These are phyloP conservation scores for Handroanthus guayacan DNA, from an alignment of 257 asterid species.

Conservation along the genomic window DNA sequence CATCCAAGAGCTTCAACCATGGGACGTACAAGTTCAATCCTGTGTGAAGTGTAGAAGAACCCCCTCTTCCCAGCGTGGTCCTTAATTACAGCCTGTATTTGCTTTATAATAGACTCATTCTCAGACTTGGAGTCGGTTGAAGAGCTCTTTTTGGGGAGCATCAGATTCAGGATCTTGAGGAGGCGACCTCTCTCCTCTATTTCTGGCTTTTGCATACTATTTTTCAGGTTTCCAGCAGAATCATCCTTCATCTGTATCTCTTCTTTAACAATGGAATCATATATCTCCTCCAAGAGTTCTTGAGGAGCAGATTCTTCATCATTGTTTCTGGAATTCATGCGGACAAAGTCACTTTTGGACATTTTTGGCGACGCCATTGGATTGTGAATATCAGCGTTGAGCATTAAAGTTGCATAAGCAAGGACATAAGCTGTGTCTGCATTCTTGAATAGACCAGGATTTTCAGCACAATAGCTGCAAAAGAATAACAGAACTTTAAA, in stretches of 20 bases:
- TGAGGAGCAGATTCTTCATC: slow-evolving; percentile 82
- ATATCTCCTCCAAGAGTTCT: slow-evolving; percentile 88
- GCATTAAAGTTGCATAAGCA: slow-evolving; percentile 91
- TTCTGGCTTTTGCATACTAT: slow-evolving; percentile 64
- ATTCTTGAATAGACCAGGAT: slow-evolving; percentile 88
- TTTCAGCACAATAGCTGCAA: slow-evolving; percentile 87
- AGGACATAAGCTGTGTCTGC: slow-evolving; percentile 96
- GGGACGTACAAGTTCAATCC: slow-evolving; percentile 84
- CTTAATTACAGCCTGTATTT: slow-evolving; percentile 76
- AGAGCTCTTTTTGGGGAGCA: slow-evolving; percentile 78
- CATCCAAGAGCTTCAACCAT: slow-evolving; percentile 97
- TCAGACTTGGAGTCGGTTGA: slow-evolving; percentile 69
- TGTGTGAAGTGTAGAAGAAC: slow-evolving; percentile 79
- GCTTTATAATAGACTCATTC: slow-evolving; percentile 72
- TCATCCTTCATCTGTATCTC: slow-evolving; percentile 86
- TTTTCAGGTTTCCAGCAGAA: slow-evolving; percentile 55
- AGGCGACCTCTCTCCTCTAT: slow-evolving; percentile 70
- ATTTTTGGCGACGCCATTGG: slow-evolving; percentile 86
- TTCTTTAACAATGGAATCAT: slow-evolving; percentile 85
- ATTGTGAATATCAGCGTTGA: slow-evolving; percentile 88
- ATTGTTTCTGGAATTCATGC: slow-evolving; percentile 67
- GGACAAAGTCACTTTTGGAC: slow-evolving; percentile 88
- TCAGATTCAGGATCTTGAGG: slow-evolving; percentile 78
- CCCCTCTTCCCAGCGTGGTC: slow-evolving; percentile 75
- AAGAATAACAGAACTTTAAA: slow-evolving; percentile 32